These are phyloP conservation scores for Globisporangium spiculum DNA, from an alignment of 352 stramenopile species.

Conservation along the genomic window DNA sequence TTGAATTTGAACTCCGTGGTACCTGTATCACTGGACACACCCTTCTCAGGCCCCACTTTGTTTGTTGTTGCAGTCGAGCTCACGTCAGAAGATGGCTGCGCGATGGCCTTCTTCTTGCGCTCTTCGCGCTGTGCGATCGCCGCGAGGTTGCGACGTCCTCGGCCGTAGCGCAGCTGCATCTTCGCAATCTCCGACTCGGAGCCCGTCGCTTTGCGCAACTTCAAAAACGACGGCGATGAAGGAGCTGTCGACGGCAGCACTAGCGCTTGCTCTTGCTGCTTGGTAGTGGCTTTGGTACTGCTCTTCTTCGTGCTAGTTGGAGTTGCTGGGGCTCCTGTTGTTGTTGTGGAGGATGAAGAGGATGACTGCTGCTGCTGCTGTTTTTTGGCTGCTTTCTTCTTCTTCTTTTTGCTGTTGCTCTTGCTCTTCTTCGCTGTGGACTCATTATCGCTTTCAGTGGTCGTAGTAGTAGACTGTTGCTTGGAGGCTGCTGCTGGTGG, in stretches of 20 bases:
- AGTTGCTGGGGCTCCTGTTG: not conserved
- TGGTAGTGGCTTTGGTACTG: not conserved
- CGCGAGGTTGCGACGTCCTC: conserved; percentile 49
- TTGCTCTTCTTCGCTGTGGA: conserved; percentile 20
- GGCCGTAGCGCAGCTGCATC: conserved; percentile 71
- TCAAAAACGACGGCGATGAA: conserved; percentile 39
- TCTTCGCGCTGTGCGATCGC: conserved; percentile 49
- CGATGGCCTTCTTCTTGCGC: conserved; percentile 22
- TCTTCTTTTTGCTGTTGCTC: conserved; percentile 16
- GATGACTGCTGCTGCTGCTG: conserved; percentile 1
- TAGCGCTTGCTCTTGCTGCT: not conserved
- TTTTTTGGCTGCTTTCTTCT: conserved; percentile 4
- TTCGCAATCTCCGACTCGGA: conserved; percentile 65
- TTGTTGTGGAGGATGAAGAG: not conserved
- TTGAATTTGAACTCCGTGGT: conserved; percentile 15
- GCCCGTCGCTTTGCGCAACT: conserved; percentile 55
- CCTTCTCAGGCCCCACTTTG: not conserved
- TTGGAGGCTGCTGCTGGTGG: not conserved
- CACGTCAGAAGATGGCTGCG: not conserved
- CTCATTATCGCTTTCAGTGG: not conserved
- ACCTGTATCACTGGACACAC: not conserved
- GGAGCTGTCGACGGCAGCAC: not conserved
- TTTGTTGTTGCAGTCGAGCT: not conserved
- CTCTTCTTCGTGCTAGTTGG: conserved; percentile 12
- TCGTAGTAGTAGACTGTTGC: not conserved